Conservation (phyloP, 2,329 filamentous ascomycete genomes). For the Trichoderma oligosporum region DNA sequence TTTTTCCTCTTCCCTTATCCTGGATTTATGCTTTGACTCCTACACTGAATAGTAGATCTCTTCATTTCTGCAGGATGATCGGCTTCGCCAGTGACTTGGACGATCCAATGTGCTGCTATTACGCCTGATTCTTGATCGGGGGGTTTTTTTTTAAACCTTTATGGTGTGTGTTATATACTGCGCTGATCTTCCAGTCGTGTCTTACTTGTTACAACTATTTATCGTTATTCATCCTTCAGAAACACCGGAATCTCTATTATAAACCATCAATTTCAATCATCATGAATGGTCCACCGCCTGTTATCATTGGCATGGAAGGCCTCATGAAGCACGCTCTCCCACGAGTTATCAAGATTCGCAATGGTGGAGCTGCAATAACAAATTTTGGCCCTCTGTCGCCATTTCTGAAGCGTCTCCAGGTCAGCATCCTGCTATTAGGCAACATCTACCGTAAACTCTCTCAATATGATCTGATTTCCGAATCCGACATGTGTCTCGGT, state of each 20-base stretch:
- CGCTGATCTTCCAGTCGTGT: not conserved
- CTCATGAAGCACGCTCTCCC: constrained; percentile 11
- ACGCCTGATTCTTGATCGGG: not conserved
- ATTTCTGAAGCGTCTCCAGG: constrained; percentile 8
- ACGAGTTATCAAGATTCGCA: constrained; percentile 1
- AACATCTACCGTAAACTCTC: not conserved
- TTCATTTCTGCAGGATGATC: not conserved
- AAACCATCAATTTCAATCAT: not conserved
- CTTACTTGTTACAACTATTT: not conserved
- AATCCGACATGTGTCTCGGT: not conserved
- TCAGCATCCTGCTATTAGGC: constrained; percentile 1
- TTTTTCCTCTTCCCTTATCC: too few relatives aligned
- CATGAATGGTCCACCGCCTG: not conserved
- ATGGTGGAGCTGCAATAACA: not conserved
- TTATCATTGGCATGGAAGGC: constrained; percentile 11
- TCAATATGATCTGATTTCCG: constrained; percentile 2
- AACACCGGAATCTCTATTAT: not conserved
- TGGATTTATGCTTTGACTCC: too few relatives aligned
- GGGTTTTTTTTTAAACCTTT: not conserved
- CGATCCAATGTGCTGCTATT: not conserved
- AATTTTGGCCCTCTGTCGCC: not conserved
- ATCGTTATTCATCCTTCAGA: not conserved
- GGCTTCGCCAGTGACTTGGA: not conserved
- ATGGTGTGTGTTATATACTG: not conserved
- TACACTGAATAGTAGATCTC: not conserved